A percentile compares a stretch with the other conserved stretches of the same genome.
Conservation (phyloP, 768 basidiomycete genomes). For the Nidula microcarpa region DNA sequence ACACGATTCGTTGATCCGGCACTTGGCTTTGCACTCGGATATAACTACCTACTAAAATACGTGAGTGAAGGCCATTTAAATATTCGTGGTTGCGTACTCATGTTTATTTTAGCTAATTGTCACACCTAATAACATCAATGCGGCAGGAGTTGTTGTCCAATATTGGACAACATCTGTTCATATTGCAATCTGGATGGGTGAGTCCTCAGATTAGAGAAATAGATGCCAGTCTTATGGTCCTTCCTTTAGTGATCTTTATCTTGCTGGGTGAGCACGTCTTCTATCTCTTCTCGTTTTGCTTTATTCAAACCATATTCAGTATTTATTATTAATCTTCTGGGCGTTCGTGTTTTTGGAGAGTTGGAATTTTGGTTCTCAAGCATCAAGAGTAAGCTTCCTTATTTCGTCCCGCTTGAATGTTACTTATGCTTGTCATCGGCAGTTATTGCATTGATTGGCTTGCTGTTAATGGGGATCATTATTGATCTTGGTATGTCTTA, state of each 20-base stretch:
- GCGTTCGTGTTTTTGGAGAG: slow-evolving; percentile 67
- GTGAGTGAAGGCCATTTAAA: slow-evolving; percentile 19
- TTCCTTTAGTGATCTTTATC: slow-evolving; percentile 51
- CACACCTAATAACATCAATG: slow-evolving; percentile 65
- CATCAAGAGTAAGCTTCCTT: slow-evolving; percentile 54
- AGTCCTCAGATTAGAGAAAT: slow-evolving; percentile 10
- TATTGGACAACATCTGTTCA: slow-evolving; percentile 45
- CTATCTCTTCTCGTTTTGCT: background rate
- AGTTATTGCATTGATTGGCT: slow-evolving; percentile 44
- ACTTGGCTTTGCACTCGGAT: slow-evolving; percentile 64
- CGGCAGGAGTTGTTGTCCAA: slow-evolving; percentile 50
- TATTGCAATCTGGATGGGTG: slow-evolving; percentile 56
- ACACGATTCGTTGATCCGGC: slow-evolving; percentile 67
- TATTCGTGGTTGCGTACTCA: too few relatives aligned
- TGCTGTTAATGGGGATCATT: slow-evolving; percentile 58
- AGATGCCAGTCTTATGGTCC: slow-evolving; percentile 4
- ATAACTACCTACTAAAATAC: slow-evolving; percentile 60
- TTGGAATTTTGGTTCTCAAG: slow-evolving; percentile 74
- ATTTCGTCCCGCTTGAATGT: background rate
- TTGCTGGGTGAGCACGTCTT: too few relatives aligned
- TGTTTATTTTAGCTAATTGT: slow-evolving; percentile 61
- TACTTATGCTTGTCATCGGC: background rate
- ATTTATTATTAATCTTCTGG: slow-evolving; percentile 54
- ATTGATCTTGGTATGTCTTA: slow-evolving; percentile 58
- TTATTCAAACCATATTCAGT: slow-evolving; percentile 25